These are phyloP conservation scores for Podosphaera fusca DNA, from an alignment of 2,329 filamentous ascomycete species.

Conservation along the genomic window DNA sequence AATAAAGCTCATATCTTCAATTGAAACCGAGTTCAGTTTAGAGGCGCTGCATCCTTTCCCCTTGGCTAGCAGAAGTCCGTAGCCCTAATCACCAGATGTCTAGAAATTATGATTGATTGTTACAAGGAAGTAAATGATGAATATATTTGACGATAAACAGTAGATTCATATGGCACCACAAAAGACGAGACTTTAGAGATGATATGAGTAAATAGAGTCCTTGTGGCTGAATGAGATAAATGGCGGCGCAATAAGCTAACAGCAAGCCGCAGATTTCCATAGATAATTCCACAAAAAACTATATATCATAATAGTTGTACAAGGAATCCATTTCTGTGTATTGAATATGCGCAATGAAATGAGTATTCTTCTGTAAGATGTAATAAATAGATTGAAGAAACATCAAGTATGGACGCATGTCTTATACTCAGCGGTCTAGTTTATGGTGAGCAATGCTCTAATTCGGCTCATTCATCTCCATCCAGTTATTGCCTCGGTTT, in stretches of 20 bases:
- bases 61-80: no score
- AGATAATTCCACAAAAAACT: not conserved
- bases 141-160: not conserved
- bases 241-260: not conserved
- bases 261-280: not conserved
- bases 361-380: not conserved
- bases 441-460: not conserved
- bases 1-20: not conserved
- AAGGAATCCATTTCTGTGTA: not conserved
- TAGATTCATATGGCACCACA: not conserved
- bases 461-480: not conserved
- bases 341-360: not conserved
- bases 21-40: not conserved
- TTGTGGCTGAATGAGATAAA: not conserved
- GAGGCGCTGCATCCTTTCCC: not conserved
- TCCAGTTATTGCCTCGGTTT: not conserved
- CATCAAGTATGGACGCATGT: not conserved
- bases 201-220: not conserved
- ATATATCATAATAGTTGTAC: not conserved
- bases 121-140: no score
- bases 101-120: no score
- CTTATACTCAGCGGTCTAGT: not conserved
- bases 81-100: no score
- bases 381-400: not conserved
- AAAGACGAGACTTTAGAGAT: not conserved